Evolutionary conservation across 2,329 filamentous ascomycete genomes (phyloP).

Genomic region (Metarhizium brunneum): DNA sequence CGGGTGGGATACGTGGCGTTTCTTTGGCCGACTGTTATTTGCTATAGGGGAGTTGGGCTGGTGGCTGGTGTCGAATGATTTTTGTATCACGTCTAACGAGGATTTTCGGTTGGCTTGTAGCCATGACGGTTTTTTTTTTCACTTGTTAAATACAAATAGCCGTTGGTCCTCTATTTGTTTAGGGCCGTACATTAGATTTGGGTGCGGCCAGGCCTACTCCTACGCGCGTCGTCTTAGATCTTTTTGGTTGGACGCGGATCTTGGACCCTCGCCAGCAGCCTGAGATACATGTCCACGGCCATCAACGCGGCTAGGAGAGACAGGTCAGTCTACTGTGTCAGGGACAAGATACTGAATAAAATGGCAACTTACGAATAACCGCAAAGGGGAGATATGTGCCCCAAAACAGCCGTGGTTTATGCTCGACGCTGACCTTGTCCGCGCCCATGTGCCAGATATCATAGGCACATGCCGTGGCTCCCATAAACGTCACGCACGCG

Average conservation of each 20-base stretch:
- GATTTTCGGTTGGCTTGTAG: background rate
- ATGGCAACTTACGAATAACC: conserved; percentile 37
- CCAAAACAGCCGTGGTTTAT: conserved; percentile 37
- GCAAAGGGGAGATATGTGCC: conserved; percentile 44
- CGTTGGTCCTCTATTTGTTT: no score
- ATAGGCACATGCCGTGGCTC: conserved; percentile 40
- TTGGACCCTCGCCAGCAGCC: conserved; percentile 36
- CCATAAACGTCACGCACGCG: conserved; percentile 40
- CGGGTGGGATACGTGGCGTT: background rate
- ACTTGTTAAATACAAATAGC: no score
- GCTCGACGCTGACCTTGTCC: conserved; percentile 29
- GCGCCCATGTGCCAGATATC: conserved; percentile 41
- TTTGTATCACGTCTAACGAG: background rate
- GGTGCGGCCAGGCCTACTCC: no score
- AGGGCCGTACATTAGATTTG: no score
- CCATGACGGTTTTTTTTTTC: background rate
- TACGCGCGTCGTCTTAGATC: background rate
- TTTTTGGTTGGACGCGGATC: background rate
- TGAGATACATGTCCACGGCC: conserved; percentile 43
- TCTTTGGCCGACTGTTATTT: background rate
- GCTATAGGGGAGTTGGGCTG: background rate
- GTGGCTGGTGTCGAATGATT: background rate
- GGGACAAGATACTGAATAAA: background rate
- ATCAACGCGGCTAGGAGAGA: conserved; percentile 34
- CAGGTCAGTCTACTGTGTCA: background rate